Percentiles rank a stretch among this genome's conserved stretches.
Conservation (phyloP, 2,329 filamentous ascomycete species). For the Sclerotinia trifoliorum region DNA sequence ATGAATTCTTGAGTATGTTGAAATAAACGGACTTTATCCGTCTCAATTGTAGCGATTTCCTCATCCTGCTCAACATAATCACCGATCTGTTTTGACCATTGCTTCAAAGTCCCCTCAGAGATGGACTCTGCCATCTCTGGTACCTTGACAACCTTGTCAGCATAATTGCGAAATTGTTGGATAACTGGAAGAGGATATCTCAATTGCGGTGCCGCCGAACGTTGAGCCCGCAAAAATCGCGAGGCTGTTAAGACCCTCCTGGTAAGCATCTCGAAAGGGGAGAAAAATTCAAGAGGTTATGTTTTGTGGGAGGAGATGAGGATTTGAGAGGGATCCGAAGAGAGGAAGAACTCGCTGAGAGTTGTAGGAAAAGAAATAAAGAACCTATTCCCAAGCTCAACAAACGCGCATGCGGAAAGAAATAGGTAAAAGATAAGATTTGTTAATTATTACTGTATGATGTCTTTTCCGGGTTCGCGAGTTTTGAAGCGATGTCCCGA, state of each 20-base stretch:
- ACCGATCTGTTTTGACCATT: slow-evolving; percentile 88
- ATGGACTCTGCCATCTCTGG: slow-evolving; percentile 99
- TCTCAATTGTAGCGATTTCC: slow-evolving; percentile 98
- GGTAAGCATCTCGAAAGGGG: slow-evolving; percentile 37
- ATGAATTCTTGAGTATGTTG: neutral
- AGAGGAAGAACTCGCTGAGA: slow-evolving; percentile 10
- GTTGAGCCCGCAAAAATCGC: slow-evolving; percentile 37
- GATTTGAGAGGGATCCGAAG: slow-evolving; percentile 21
- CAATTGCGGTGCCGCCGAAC: slow-evolving; percentile 32
- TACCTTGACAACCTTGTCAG: slow-evolving; percentile 86
- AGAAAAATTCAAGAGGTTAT: slow-evolving; percentile 24
- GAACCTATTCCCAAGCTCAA: slow-evolving; percentile 1
- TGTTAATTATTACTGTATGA: slow-evolving; percentile 10
- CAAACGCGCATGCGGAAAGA: slow-evolving; percentile 18
- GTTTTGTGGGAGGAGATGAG: slow-evolving; percentile 27
- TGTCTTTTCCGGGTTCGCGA: slow-evolving; percentile 24
- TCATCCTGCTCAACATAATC: slow-evolving; percentile 95
- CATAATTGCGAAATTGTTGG: slow-evolving; percentile 61
- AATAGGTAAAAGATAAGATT: slow-evolving; percentile 15
- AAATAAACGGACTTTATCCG: slow-evolving; percentile 73
- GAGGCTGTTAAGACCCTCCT: slow-evolving; percentile 39
- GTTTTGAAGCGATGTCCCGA: slow-evolving; percentile 19
- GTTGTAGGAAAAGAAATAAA: slow-evolving; percentile 3
- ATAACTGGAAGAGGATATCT: slow-evolving; percentile 47
- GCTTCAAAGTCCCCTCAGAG: slow-evolving; percentile 93